Base-by-base conservation (phyloP, 1,139 yeast genomes). In the Taphrina wiesneri region DNA sequence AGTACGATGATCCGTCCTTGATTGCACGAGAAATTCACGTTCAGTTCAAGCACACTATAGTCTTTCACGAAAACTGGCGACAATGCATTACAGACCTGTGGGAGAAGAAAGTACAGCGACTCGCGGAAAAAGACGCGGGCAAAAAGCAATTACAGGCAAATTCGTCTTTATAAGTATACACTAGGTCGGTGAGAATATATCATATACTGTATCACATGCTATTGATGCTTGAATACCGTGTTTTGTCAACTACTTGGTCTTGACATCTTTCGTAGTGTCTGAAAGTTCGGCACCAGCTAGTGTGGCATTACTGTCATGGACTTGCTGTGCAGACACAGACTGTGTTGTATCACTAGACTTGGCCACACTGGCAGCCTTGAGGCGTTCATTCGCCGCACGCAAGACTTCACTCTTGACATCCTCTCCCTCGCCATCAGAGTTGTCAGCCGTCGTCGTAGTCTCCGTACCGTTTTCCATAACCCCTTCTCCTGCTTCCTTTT, bases 281-380 rank as follows among this genome's bases (percentile, higher is more conserved):
- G 41, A 11, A 17, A 36, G 25, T 6, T 43, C 25, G 13, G 28
- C 6, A 7, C 47, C 47, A 6, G 51, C 57, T 43, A 60, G 17
- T 15, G 64, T 60, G 13, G 64, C 64, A 49, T 49, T 49, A 28
- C 49, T 15, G 28, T 60, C 64, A 15, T 36, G 43, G 1, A 49
- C 51, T 19, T 60, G 64, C 36, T 49, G 57, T 3, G 64, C 64
- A n/a, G 59, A 36, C n/a, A 23, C 25, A 6, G 43, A 32, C 19
- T 6, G 25, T n/a, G 15, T 52, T 4, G 41, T 26, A 4, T 45
- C 53, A 28, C 19, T 17, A 23, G 25, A 23, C 25, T 25, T 47
- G 23, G 52, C 49, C 6, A 39, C 36, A 30, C 57, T 60, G 28
- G 57, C 56, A 28, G 34, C 45, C n/a, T 34, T 41, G 15, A 25